Evolutionary conservation across 2,329 filamentous ascomycete species (phyloP).

Genomic region (Ascochyta lentis): DNA sequence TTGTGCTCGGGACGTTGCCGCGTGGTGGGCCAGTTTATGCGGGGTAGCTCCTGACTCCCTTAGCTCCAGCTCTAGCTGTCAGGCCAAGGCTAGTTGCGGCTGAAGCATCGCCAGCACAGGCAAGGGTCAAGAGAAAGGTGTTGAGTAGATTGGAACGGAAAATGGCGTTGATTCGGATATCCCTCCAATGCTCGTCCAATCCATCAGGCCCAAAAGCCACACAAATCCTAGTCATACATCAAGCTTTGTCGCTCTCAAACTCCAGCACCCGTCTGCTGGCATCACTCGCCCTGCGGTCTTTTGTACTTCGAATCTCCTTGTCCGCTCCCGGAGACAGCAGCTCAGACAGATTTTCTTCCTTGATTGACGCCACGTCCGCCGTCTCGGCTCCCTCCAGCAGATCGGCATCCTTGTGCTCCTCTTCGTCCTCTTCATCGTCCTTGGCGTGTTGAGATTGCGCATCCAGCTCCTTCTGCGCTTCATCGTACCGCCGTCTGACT

Average conservation of each 20-base stretch:
- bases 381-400: constrained; percentile 60
- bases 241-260: constrained; percentile 44
- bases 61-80: background rate
- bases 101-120: background rate
- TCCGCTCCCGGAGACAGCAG: constrained; percentile 27
- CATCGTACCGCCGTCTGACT: constrained; percentile 90
- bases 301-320: constrained; percentile 35
- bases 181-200: constrained; percentile 1
- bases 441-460: constrained; percentile 69
- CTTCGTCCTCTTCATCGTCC: constrained; percentile 68
- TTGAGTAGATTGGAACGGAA: too few relatives aligned
- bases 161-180: background rate
- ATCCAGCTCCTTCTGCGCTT: constrained; percentile 90
- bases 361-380: constrained; percentile 48
- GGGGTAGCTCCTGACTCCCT: constrained; percentile 20
- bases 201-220: constrained; percentile 10
- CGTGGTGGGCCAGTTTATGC: constrained; percentile 12
- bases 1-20: constrained; percentile 17
- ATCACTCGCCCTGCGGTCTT: constrained; percentile 43
- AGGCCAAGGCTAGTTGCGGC: constrained; percentile 1
- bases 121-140: too few relatives aligned
- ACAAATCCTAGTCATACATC: constrained; percentile 8
- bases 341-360: constrained; percentile 27
- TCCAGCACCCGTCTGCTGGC: constrained; percentile 47
- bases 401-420: constrained; percentile 54